These are phyloP conservation scores for Phytophthora sansomeana DNA, from an alignment of 352 stramenopile species.

Conservation along the genomic window DNA sequence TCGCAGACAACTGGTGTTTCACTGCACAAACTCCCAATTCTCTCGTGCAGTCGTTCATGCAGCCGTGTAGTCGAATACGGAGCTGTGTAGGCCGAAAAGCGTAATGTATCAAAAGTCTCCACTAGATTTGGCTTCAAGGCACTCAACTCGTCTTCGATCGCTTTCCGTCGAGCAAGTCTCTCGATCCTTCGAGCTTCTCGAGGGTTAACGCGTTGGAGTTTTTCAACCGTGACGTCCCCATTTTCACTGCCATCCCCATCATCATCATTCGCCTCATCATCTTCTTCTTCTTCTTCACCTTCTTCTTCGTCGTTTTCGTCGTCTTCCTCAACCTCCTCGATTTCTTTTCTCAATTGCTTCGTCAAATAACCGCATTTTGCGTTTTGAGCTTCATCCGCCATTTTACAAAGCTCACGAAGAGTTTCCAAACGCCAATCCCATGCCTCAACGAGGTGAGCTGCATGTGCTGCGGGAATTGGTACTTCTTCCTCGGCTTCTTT, in stretches of 20 bases:
- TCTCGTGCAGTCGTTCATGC: slow-evolving; percentile 30
- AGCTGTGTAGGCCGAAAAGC: slow-evolving; percentile 35
- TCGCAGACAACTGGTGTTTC: slow-evolving; percentile 56
- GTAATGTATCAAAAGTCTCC: slow-evolving; percentile 40
- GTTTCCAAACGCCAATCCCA: slow-evolving; percentile 51
- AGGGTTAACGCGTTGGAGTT: slow-evolving; percentile 10
- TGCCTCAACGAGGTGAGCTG: slow-evolving; percentile 4
- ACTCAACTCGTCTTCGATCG: slow-evolving; percentile 27
- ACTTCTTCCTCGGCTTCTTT: background rate
- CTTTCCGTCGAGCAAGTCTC: slow-evolving; percentile 21
- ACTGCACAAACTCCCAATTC: slow-evolving; percentile 41
- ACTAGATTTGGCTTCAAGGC: slow-evolving; percentile 41
- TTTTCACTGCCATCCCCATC: slow-evolving; percentile 30
- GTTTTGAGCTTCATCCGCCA: slow-evolving; percentile 38
- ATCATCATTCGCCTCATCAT: slow-evolving; percentile 29
- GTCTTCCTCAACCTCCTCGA: slow-evolving; percentile 34
- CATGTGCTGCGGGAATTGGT: background rate
- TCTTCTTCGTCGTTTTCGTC: slow-evolving; percentile 38
- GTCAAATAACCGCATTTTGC: slow-evolving; percentile 24
- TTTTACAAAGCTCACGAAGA: slow-evolving; percentile 32
- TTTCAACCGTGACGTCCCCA: background rate
- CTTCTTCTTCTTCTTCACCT: slow-evolving; percentile 38
- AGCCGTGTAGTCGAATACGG: slow-evolving; percentile 46
- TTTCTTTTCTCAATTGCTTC: slow-evolving; percentile 25
- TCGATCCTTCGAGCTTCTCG: slow-evolving; percentile 27